Evolutionary conservation across 1,139 yeast genomes (phyloP), one percentile per base, ranked within the genome.

Genomic region (Candida tropicalis): DNA sequence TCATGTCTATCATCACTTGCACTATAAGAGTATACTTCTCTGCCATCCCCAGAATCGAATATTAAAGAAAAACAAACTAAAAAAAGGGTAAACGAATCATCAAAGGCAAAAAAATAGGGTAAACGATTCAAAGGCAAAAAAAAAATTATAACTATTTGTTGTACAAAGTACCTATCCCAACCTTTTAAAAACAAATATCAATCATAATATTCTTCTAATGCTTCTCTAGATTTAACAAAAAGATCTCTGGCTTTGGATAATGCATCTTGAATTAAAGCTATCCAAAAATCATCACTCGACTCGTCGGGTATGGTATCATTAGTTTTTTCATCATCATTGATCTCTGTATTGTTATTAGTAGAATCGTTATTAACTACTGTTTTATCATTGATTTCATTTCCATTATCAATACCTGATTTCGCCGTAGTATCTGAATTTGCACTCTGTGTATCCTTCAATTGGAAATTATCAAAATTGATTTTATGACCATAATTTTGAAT

Each of bases 401-500:
- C 9, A 18, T 18, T 32, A 11, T 8, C 20, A 6, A 9, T 20
- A 20, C 15, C n/a, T 18, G 12, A 8, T 8, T 17, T 20, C 7
- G n/a, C 27, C 27, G 45, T 11, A 3, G 32, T 20, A 20, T 2
- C 2, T 6, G 23, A 20, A 20, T 2, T 20, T 20, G 4, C 8
- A 4, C 17, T 16, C 16, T 29, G 22, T 38, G 9, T 34, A 13
- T 27, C 41, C 15, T 39, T 33, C 54, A 39, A 66, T 58, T 50
- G 66, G 47, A 66, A 70, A 48, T 70, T 68, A 54, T 77, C 82
- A 47, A 70, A 73, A 47, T 74, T 71, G 39, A 59, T 58, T 51
- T 65, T 73, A 51, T 78, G 69, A n/a, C 97, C 97, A 55, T 87
- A 81, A 62, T 91, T 89, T 64, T 93, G 99, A 51, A 93, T 90